Evolutionary conservation across 1,139 yeast species (phyloP), one percentile per base, ranked within the genome.

Genomic region (Candida neerlandica): DNA sequence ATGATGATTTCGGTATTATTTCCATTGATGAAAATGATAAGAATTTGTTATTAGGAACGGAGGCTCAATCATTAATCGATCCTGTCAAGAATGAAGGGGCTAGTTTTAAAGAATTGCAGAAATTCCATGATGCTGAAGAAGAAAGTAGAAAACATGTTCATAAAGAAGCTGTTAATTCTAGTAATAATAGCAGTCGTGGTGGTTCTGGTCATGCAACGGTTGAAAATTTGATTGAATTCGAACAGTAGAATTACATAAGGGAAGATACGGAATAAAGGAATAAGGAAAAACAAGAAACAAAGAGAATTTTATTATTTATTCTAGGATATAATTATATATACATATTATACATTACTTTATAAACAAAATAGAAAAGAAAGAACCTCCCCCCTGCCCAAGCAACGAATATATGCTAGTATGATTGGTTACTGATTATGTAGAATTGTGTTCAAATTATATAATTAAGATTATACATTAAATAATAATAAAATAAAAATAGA

Each of bases 1-100:
- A 76, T 51, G 80, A 75, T 49, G 82, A 78, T 58, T 74, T 75
- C 55, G 77, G 77, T 4, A 71, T 70, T n/a, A 73, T 73, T 29
- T 66, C 75, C 5, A 70, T 75, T n/a, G 75, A 75, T 51, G 82
- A 78, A 47, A 66, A 64, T 40, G 82, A 77, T 54, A 76, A 74
- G 53, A 82, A 77, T 51, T 62, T 76, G 33, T 57, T 77, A 18
- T 66, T 78, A 41, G 80, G 79, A 21, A 75, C 81, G 1, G 83
- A 78, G 50, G 75, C 77, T 0, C 77, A 69, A 51, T 75, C 65
- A 1, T 59, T 68, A 45, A 61, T 59, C 11, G 73, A 67, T 41
- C 60, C 60, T 7, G 48, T 52, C 1, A 50, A 51, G 33, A 53
- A 46, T 26, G 44, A 50, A 3, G 44, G 47, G 5, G 47, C 46